These are phyloP conservation scores for Backusella morwellensis DNA, from an alignment of 192 early-diverging fungal genomes.

Conservation along the genomic window DNA sequence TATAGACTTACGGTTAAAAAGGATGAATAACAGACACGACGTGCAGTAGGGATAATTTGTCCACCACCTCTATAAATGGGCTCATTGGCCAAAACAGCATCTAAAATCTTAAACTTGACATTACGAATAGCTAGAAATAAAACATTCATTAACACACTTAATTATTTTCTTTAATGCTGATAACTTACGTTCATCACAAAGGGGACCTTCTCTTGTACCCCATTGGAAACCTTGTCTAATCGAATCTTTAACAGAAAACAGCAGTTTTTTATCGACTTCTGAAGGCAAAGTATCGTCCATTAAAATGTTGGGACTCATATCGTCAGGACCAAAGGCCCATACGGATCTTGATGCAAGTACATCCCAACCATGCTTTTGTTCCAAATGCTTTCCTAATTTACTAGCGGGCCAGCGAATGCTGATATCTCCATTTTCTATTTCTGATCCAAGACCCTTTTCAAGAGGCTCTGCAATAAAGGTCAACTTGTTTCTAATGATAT, in stretches of 20 bases:
- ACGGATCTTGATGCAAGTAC: constrained; percentile 88
- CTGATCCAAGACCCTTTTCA: constrained; percentile 87
- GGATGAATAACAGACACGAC: constrained; percentile 95
- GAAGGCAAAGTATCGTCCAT: constrained; percentile 94
- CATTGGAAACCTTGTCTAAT: constrained; percentile 98
- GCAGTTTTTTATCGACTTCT: constrained; percentile 85
- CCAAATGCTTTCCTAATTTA: constrained; percentile 78
- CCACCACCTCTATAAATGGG: constrained; percentile 93
- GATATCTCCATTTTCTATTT: constrained; percentile 83
- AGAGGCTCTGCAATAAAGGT: constrained; percentile 95
- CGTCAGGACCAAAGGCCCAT: constrained; percentile 98
- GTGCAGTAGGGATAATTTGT: constrained; percentile 94
- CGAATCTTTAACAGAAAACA: constrained; percentile 78
- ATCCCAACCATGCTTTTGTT: constrained; percentile 92
- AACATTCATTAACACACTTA: not conserved
- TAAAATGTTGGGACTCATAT: constrained; percentile 89
- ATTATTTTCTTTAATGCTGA: not conserved
- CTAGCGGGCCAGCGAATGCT: constrained; percentile 69
- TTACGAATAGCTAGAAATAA: constrained; percentile 77
- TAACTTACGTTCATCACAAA: constrained; percentile 91
- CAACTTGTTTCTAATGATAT: constrained; percentile 76
- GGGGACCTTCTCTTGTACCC: constrained; percentile 93
- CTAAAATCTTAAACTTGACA: constrained; percentile 93
- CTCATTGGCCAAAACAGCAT: constrained; percentile 78
- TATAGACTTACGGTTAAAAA: constrained; percentile 73